phyloP scores from a whole-genome alignment of 345 rosid species.

The Rhizophora mangle region DNA sequence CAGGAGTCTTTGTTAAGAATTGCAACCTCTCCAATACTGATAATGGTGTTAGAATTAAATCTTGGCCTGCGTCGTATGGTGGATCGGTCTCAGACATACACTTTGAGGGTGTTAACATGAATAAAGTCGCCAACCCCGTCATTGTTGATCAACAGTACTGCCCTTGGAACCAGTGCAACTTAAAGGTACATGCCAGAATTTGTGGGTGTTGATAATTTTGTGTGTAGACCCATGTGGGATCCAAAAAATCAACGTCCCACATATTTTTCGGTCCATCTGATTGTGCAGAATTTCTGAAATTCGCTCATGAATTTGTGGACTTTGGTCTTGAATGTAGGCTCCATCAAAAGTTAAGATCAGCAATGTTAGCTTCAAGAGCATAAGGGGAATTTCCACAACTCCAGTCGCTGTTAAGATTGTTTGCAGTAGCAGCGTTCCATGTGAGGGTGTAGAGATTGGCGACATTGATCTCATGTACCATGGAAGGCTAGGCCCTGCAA shows the following conservation, averaged over 20 bases:
- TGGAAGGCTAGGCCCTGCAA: constrained; percentile 30
- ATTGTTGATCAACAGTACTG: constrained; percentile 50
- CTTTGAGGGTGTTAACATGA: constrained; percentile 53
- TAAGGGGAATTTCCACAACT: constrained; percentile 47
- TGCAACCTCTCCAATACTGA: constrained; percentile 35
- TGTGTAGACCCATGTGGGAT: too few relatives aligned
- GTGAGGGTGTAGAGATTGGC: constrained; percentile 34
- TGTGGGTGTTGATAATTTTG: too few relatives aligned
- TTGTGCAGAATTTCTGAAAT: too few relatives aligned
- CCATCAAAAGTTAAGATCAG: constrained; percentile 43
- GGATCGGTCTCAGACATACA: constrained; percentile 32
- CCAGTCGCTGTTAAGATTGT: constrained; percentile 37
- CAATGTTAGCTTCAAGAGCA: constrained; percentile 43
- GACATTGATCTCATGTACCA: constrained; percentile 36
- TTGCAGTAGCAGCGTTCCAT: constrained; percentile 48
- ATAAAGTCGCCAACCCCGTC: constrained; percentile 47
- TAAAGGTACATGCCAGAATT: constrained; percentile 25
- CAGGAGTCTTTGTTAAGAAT: constrained; percentile 35
- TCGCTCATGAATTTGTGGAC: neutral
- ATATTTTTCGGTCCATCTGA: too few relatives aligned
- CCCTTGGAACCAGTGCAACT: constrained; percentile 35
- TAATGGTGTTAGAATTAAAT: constrained; percentile 56
- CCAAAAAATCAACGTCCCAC: too few relatives aligned
- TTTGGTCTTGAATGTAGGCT: constrained; percentile 2
- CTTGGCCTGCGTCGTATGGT: constrained; percentile 43